These are phyloP conservation scores for Lachnellula subtilissima DNA, from an alignment of 2,329 filamentous ascomycete species.

Conservation along the genomic window DNA sequence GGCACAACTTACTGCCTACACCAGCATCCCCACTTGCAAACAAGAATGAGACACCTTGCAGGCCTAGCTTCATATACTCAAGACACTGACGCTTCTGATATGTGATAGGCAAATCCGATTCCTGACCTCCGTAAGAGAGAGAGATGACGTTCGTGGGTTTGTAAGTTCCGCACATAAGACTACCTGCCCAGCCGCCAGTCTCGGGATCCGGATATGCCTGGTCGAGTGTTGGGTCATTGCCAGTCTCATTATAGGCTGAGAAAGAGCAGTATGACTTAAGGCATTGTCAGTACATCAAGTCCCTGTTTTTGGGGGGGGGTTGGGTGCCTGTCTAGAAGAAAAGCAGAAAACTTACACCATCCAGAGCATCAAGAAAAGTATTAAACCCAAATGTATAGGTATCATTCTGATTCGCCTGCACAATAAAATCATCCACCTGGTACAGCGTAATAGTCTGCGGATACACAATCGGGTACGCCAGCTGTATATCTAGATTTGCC, in stretches of 20 bases:
- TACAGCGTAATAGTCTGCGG: conserved; percentile 24
- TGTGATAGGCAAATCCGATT: conserved; percentile 45
- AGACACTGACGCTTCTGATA: conserved; percentile 50
- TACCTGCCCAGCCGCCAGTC: conserved; percentile 8
- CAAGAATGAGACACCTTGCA: conserved; percentile 42
- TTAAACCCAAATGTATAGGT: conserved; percentile 39
- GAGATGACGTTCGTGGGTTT: conserved; percentile 49
- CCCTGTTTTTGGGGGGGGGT: too few species aligned
- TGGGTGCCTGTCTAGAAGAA: conserved; percentile 1
- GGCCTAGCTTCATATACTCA: conserved; percentile 47
- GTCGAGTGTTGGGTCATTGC: conserved; percentile 28
- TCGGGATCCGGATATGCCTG: conserved; percentile 26
- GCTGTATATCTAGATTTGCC: conserved; percentile 33
- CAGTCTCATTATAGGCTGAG: conserved; percentile 36
- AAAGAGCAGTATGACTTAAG: conserved; percentile 38
- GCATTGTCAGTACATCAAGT: conserved; percentile 19
- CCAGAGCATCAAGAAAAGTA: conserved; percentile 43
- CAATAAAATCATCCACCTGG: conserved; percentile 37
- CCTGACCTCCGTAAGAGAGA: conserved; percentile 50
- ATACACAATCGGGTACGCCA: conserved; percentile 35
- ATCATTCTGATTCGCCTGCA: conserved; percentile 13
- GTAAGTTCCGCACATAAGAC: conserved; percentile 33
- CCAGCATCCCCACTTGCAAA: conserved; percentile 43
- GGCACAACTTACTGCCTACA: conserved; percentile 34
- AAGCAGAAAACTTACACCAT: conserved; percentile 29